phyloP scores from a whole-genome alignment of 2,329 filamentous ascomycete genomes.

The Chaetomium olivaceum region DNA sequence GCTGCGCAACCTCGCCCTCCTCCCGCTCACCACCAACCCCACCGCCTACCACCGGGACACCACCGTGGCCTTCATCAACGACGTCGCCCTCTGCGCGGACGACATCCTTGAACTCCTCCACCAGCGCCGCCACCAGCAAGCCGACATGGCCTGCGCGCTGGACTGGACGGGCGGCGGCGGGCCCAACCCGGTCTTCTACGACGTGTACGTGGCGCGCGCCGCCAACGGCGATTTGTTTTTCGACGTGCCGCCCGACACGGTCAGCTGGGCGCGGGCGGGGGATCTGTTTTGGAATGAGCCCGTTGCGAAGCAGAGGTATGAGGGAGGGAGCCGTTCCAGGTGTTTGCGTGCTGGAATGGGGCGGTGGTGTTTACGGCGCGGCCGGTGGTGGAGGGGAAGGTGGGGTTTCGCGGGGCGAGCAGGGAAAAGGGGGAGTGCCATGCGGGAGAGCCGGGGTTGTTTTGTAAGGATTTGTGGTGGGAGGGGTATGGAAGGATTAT shows the following conservation, averaged over 20 bases:
- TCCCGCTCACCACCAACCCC: slow-evolving; percentile 31
- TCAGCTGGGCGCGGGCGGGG: slow-evolving; percentile 50
- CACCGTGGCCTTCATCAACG: slow-evolving; percentile 55
- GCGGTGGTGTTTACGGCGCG: slow-evolving; percentile 50
- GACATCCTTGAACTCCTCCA: slow-evolving; percentile 58
- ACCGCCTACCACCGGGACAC: slow-evolving; percentile 36
- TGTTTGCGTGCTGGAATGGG: slow-evolving; percentile 64
- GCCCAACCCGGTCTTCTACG: slow-evolving; percentile 53
- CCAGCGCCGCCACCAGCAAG: slow-evolving; percentile 48
- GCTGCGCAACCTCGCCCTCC: slow-evolving; percentile 55
- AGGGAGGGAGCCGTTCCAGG: slow-evolving; percentile 52
- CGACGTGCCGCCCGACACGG: slow-evolving; percentile 47
- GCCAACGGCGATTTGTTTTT: slow-evolving; percentile 58
- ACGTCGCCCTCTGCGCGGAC: slow-evolving; percentile 53
- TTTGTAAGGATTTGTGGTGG: slow-evolving; percentile 59
- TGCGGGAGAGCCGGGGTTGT: slow-evolving; percentile 55
- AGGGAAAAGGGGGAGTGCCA: slow-evolving; percentile 47
- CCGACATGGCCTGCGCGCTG: slow-evolving; percentile 59
- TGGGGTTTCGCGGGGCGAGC: slow-evolving; percentile 47
- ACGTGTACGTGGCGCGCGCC: slow-evolving; percentile 56
- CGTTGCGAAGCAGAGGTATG: slow-evolving; percentile 37
- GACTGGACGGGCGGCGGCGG: slow-evolving; percentile 52
- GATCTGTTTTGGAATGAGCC: slow-evolving; percentile 56
- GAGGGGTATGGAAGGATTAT: slow-evolving; percentile 53
- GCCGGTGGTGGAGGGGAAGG: slow-evolving; percentile 43